Base-by-base conservation (phyloP, 2,329 filamentous ascomycete genomes). In the Xylariaceae sp. region DNA sequence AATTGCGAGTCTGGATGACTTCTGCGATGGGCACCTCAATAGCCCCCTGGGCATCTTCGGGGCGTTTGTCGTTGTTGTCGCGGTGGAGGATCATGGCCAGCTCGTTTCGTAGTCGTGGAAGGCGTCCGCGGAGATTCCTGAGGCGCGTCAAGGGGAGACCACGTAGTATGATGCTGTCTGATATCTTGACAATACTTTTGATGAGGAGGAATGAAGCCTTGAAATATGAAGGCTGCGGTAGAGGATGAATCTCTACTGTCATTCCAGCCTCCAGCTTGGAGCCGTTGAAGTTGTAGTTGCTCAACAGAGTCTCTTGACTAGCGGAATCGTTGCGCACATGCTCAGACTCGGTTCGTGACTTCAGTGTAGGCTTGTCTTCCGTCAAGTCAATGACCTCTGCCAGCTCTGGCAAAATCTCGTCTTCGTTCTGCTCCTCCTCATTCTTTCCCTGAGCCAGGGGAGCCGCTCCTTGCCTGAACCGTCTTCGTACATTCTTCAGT, bases 91-190 rank as follows among this genome's bases (percentile, higher is more conserved):
- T 50, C 35, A 71, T 59, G 17, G 64, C 67, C 4, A 73, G 51
- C 55, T 73, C 71, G 44, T 73, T 73, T 13, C 68, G 67, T 6
- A 65, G 57, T 23, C 70, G 62, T 3, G 65, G 69, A 9, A 72
- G 56, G 37, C 64, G 64, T 1, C 70, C 69, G 17, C 68, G 64
- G 8, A 72, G 59, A 15, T 71, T 62, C 47, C 65, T 67, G 15
- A 65, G 62, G 1, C 71, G 68, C 0, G 71, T 71, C 2, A 71
- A 56, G 10, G 70, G 67, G 4, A 72, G 61, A 0, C 71, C 71
- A n/a, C 67, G 68, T n/a, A 73, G 59, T 6, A 61, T 45, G 2
- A 68, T 51, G 8, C 60, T 66, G 7, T 51, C 15, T 7, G 57
- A 35, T 1, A 63, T 64, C 6, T 51, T 37, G 2, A 70, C 61